phyloP scores from a whole-genome alignment of 345 rosid genomes.

The Brassica rapa region DNA sequence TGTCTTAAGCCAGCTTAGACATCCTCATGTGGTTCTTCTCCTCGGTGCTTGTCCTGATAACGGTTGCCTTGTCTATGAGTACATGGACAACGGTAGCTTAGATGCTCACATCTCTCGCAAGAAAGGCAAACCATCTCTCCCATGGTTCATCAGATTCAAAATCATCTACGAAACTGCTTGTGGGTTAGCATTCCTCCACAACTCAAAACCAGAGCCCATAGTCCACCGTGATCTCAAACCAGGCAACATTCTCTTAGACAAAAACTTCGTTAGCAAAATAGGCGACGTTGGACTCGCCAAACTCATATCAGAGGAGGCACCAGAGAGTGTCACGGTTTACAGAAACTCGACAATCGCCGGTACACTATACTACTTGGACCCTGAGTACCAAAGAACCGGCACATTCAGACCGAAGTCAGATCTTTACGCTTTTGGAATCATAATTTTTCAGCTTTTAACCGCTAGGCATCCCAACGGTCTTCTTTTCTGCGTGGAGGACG shows the following conservation, averaged over 20 bases:
- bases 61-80: background rate
- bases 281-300: background rate
- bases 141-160: background rate
- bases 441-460: background rate
- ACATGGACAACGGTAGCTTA: background rate
- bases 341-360: background rate
- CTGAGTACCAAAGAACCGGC: background rate
- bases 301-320: background rate
- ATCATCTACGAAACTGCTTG: background rate
- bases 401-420: background rate
- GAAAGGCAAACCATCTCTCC: background rate
- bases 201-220: background rate
- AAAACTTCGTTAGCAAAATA: background rate
- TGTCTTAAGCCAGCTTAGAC: background rate
- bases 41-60: background rate
- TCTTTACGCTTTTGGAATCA: background rate
- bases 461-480: background rate
- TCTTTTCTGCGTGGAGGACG: background rate
- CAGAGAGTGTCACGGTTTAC: background rate
- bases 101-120: background rate
- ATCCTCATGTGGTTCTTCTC: background rate
- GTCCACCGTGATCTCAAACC: background rate
- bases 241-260: constrained; percentile 1
- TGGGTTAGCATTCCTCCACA: background rate
- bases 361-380: background rate